These are phyloP conservation scores for Chlorencoelia australis DNA, from an alignment of 2,329 filamentous ascomycete genomes.

Conservation along the genomic window DNA sequence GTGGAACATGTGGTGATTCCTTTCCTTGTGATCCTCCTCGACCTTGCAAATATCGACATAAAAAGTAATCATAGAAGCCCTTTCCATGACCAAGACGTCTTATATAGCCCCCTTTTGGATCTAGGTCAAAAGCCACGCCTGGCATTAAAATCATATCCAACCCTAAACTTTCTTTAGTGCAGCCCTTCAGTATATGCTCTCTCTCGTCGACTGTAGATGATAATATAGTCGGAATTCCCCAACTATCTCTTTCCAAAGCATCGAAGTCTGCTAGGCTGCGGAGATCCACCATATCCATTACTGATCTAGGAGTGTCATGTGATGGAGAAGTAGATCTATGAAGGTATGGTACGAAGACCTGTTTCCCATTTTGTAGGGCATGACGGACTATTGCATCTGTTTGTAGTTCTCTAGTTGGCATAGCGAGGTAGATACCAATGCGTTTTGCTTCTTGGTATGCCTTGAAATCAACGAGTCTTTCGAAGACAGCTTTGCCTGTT, in stretches of 20 bases:
- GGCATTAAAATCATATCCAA: slow-evolving; percentile 87
- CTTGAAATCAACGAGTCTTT: slow-evolving; percentile 53
- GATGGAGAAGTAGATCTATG: slow-evolving; percentile 43
- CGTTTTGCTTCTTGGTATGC: slow-evolving; percentile 67
- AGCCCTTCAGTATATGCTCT: slow-evolving; percentile 61
- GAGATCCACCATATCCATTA: slow-evolving; percentile 94
- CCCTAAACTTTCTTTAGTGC: slow-evolving; percentile 33
- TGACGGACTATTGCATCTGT: slow-evolving; percentile 75
- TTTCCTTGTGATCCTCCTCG: slow-evolving; percentile 19
- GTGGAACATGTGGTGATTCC: slow-evolving; percentile 41
- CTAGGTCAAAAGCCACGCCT: slow-evolving; percentile 79
- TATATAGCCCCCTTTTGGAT: slow-evolving; percentile 42
- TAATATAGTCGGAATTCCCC: slow-evolving; percentile 87
- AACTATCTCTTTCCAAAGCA: slow-evolving; percentile 65
- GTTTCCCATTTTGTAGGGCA: slow-evolving; percentile 66
- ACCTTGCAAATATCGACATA: slow-evolving; percentile 58
- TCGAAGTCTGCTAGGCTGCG: slow-evolving; percentile 67
- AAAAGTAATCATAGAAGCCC: slow-evolving; percentile 93
- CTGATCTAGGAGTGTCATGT: slow-evolving; percentile 41
- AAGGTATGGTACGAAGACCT: slow-evolving; percentile 86
- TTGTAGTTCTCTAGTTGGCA: slow-evolving; percentile 80
- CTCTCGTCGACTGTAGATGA: slow-evolving; percentile 53
- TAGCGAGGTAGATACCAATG: slow-evolving; percentile 84
- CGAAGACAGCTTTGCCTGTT: slow-evolving; percentile 55
- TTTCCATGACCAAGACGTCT: slow-evolving; percentile 85